These are phyloP conservation scores for Hebeloma cylindrosporum DNA, from an alignment of 768 basidiomycete genomes.

Conservation along the genomic window DNA sequence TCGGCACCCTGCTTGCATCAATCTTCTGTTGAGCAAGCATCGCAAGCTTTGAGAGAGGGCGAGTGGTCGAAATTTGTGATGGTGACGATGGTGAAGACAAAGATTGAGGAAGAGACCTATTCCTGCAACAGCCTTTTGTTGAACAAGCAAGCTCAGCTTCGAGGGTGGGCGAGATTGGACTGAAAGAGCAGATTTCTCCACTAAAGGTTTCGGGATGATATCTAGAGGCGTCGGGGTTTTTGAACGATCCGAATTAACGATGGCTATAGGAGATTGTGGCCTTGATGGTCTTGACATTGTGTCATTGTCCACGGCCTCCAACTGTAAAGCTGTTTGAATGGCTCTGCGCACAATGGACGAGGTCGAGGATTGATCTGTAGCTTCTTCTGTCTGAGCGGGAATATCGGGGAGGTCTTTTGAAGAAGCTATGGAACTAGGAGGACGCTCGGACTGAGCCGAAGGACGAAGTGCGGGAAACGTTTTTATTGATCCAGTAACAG, in stretches of 20 bases:
- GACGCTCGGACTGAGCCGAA: constrained; percentile 52
- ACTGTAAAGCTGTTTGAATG: constrained; percentile 63
- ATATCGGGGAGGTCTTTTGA: constrained; percentile 28
- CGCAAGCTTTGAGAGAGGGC: constrained; percentile 70
- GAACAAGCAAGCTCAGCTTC: constrained; percentile 66
- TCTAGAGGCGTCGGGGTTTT: constrained; percentile 23
- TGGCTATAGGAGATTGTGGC: constrained; percentile 17
- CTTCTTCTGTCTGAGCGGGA: constrained; percentile 18
- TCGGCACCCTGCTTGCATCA: constrained; percentile 45
- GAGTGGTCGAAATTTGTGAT: constrained; percentile 20
- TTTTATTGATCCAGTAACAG: constrained; percentile 60
- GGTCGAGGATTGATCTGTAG: constrained; percentile 43
- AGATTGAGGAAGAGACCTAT: constrained; percentile 23
- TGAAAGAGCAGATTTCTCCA: constrained; percentile 6
- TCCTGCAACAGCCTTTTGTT: constrained; percentile 44
- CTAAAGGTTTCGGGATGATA: not conserved
- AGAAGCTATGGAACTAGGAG: constrained; percentile 37
- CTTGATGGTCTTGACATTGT: constrained; percentile 19
- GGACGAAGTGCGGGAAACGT: constrained; percentile 74
- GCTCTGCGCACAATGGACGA: constrained; percentile 65
- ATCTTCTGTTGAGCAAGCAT: constrained; percentile 65
- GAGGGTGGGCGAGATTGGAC: constrained; percentile 23
- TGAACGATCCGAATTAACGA: constrained; percentile 18
- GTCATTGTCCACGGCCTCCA: constrained; percentile 52
- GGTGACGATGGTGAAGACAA: constrained; percentile 23